phyloP scores from a whole-genome alignment of 805 yeast species.

The Isabelozyma pseudorhagii region DNA sequence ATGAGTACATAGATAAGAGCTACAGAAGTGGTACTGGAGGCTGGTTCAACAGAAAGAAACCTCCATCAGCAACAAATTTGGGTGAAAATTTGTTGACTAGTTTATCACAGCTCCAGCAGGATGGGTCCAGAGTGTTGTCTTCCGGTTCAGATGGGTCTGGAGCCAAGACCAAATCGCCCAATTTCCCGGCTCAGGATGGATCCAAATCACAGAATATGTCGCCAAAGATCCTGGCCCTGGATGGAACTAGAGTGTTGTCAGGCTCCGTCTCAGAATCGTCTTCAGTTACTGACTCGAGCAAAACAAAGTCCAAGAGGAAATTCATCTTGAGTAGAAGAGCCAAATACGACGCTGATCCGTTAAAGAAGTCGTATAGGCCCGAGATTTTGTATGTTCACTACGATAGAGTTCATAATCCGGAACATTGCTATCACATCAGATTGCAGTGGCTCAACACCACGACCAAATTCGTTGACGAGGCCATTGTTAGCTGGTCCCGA shows the following conservation, averaged over 20 bases:
- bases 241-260: neutral
- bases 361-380: constrained; percentile 65
- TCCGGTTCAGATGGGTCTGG: neutral
- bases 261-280: constrained; percentile 17
- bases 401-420: constrained; percentile 90
- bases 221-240: neutral
- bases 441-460: constrained; percentile 93
- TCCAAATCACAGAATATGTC: neutral
- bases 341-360: constrained; percentile 72
- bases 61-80: neutral
- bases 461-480: constrained; percentile 50
- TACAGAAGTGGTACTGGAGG: constrained; percentile 14
- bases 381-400: constrained; percentile 82
- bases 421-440: constrained; percentile 87
- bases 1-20: constrained; percentile 45
- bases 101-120: no score
- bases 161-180: neutral
- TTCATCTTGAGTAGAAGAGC: constrained; percentile 68
- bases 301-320: constrained; percentile 21
- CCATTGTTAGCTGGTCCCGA: constrained; percentile 60
- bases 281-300: constrained; percentile 21
- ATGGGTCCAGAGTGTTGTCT: no score
- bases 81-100: neutral
- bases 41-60: constrained; percentile 32
- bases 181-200: neutral